These are phyloP conservation scores for Epicoccum sorghinum DNA, from an alignment of 2,329 filamentous ascomycete species.

Conservation along the genomic window DNA sequence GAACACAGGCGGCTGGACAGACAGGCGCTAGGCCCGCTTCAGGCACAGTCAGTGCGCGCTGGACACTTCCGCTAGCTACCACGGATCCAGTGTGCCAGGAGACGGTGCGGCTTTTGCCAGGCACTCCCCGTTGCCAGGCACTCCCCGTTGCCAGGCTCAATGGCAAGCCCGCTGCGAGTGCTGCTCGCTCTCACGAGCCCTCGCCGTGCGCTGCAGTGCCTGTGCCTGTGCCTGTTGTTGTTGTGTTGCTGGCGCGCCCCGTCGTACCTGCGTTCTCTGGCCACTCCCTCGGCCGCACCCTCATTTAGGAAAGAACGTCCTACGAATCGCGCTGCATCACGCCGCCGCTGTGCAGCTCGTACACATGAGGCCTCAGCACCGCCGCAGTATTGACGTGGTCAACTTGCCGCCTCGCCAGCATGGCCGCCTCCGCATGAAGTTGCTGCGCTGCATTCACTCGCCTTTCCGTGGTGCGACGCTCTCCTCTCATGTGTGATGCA, in stretches of 20 bases:
- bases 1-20: slow-evolving; percentile 25
- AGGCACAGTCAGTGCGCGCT: slow-evolving; percentile 16
- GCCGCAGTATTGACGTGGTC: slow-evolving; percentile 12
- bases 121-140: neutral
- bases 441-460: slow-evolving; percentile 7
- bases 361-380: slow-evolving; percentile 4
- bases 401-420: neutral
- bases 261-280: slow-evolving; percentile 20
- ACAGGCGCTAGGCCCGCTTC: slow-evolving; percentile 22
- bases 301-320: slow-evolving; percentile 17
- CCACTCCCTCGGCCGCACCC: slow-evolving; percentile 12
- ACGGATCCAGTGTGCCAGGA: slow-evolving; percentile 5
- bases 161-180: neutral
- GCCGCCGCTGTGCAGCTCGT: slow-evolving; percentile 1
- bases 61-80: slow-evolving; percentile 7
- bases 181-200: neutral
- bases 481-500: slow-evolving; percentile 10
- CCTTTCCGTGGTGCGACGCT: slow-evolving; percentile 9
- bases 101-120: slow-evolving; percentile 3
- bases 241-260: neutral
- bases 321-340: slow-evolving; percentile 11
- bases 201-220: neutral
- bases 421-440: neutral
- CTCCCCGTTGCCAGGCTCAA: neutral
- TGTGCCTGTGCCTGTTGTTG: neutral